Base-by-base conservation (phyloP, 257 asterid genomes). In the Nicotiana tabacum region DNA sequence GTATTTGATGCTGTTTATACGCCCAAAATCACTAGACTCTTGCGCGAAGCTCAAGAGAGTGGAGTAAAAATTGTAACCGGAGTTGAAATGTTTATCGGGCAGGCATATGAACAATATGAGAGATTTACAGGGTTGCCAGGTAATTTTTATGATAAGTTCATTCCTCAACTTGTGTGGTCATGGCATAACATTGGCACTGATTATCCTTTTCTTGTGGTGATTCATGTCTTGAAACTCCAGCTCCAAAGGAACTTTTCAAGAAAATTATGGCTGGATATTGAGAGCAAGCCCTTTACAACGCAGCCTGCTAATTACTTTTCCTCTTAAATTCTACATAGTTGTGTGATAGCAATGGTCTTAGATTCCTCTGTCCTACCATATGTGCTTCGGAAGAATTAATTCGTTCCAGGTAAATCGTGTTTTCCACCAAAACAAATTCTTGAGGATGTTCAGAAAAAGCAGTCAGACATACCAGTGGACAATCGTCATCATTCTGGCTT, bases 1-100 rank as follows among this genome's bases (percentile, higher is more conserved):
- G 98, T 93, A 24, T 96, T 94, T n/a, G 99, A 96, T 69, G 98
- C 98, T 56, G 95, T 96, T 33, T 94, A 96, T 90, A 90, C 97
- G 13, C 98, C 98, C 70, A 94, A 89, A 90, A 92, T 91, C 86
- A 94, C 99, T 8, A 86, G 97, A 83, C 89, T 96, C 61, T 79
- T 94, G 67, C 87, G 90, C 15, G 98, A 96, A 84, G 97, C 98
- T 66, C 87, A 85, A 77, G 98, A 96, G 78, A 66, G 76, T 35
- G 99, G 99, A 66, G 93, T 94, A 70, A 91, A 86, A 88, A 90
- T 92, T 65, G 99, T 96, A 16, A 88, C 91, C 3, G 99, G 99
- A 53, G 91, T 92, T 21, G 98, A 93, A 76, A 96, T 96, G 98
- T 94, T 96, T 84, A 87, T 94, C 15, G 97, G 97, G 29, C 98